A percentile compares a stretch with the other conserved stretches of the same genome.
Conservation (phyloP, 106 monocot genomes). For the Triglochin maritima region DNA sequence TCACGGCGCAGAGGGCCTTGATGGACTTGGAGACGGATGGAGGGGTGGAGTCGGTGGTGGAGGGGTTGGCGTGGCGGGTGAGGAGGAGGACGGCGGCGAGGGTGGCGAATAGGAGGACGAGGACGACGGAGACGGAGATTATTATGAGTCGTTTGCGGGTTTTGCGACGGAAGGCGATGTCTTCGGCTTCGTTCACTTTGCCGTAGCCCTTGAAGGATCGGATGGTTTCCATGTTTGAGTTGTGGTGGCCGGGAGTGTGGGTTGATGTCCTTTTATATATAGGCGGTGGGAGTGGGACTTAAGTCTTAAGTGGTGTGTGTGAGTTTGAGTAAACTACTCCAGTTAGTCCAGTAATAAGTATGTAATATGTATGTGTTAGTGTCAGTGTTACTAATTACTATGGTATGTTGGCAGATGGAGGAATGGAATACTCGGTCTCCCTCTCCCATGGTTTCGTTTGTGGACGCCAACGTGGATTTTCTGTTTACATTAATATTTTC, state of each 20-base stretch:
- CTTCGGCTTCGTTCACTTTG: slow-evolving; percentile 10
- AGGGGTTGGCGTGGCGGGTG: slow-evolving; percentile 4
- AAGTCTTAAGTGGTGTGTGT: neutral
- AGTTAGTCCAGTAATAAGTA: too few species aligned
- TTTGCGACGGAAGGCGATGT: slow-evolving; percentile 24
- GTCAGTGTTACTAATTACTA: too few species aligned
- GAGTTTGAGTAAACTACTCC: neutral
- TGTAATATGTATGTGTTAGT: too few species aligned
- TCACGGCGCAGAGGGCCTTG: slow-evolving; percentile 49
- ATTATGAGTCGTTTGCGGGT: slow-evolving; percentile 28
- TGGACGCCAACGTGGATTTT: too few species aligned
- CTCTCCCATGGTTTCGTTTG: too few species aligned
- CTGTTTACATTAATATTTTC: too few species aligned
- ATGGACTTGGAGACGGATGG: slow-evolving; percentile 18
- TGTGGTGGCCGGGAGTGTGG: neutral
- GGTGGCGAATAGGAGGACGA: slow-evolving; percentile 35
- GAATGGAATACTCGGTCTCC: too few species aligned
- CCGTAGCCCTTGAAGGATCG: slow-evolving; percentile 20
- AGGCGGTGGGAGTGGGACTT: neutral
- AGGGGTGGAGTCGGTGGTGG: slow-evolving; percentile 1
- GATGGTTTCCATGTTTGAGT: slow-evolving; percentile 9
- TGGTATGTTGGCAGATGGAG: too few species aligned
- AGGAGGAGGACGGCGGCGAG: slow-evolving; percentile 15
- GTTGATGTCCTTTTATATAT: neutral
- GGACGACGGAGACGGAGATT: slow-evolving; percentile 22